Evolutionary conservation across 2,329 filamentous ascomycete species (phyloP).

Genomic region (Endoconidiophora polonica): DNA sequence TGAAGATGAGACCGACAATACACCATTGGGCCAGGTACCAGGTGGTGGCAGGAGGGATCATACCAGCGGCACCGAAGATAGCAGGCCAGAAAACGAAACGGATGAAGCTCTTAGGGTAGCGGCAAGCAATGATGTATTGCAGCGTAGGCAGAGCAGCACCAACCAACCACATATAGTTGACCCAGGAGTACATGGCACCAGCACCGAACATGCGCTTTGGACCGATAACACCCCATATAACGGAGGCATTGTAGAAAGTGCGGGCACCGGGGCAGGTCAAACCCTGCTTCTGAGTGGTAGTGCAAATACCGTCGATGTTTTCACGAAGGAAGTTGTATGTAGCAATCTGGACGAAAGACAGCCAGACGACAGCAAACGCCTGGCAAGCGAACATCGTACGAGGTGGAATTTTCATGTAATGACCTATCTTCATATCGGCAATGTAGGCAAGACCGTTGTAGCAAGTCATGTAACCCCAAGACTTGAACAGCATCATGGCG

Average conservation of each 20-base stretch:
- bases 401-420: constrained; percentile 37
- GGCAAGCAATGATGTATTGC: constrained; percentile 31
- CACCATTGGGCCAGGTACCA: constrained; percentile 39
- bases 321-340: constrained; percentile 25
- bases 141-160: constrained; percentile 30
- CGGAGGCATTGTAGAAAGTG: constrained; percentile 43
- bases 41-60: constrained; percentile 38
- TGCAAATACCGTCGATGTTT: constrained; percentile 38
- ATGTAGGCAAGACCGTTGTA: constrained; percentile 31
- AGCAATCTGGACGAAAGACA: constrained; percentile 23
- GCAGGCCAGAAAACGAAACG: constrained; percentile 36
- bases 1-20: constrained; percentile 38
- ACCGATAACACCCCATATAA: constrained; percentile 45
- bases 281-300: constrained; percentile 27
- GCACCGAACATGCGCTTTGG: constrained; percentile 21
- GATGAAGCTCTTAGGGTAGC: constrained; percentile 28
- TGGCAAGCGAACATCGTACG: constrained; percentile 31
- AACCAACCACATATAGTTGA: constrained; percentile 40
- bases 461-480: constrained; percentile 29
- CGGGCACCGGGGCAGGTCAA: constrained; percentile 40
- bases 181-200: constrained; percentile 29
- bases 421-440: constrained; percentile 34
- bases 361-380: constrained; percentile 25
- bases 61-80: constrained; percentile 32
- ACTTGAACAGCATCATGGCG: constrained; percentile 35